Evolutionary conservation across 257 asterid genomes (phyloP), one percentile per base, ranked within the genome.

Genomic region (Linaria vulgaris): DNA sequence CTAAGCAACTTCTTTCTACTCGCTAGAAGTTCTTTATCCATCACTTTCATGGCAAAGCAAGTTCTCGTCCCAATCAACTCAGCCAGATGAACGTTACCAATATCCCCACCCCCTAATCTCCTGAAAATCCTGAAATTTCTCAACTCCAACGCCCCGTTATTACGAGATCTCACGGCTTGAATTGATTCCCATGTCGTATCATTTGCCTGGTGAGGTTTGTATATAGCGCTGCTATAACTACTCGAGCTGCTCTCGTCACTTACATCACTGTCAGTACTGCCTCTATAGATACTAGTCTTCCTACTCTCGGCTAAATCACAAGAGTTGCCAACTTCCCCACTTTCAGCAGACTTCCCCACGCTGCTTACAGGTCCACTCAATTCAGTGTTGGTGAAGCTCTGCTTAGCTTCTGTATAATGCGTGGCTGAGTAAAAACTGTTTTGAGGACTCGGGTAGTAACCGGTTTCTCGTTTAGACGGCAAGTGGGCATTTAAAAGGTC

Each of bases 11-110:
- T 83, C 78, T 83, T 80, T 60, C 90, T 61, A 68, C 85, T 72
- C 24, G 69, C 90, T 64, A 83, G 58, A 66, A 79, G 70, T 41
- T 78, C 76, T 78, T 83, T 83, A 56, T 83, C 78, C 90, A 83
- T 83, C 74, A 83, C 87, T 76, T 83, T 83, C 87, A 83, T 78
- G 56, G 90, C 90, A 83, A 83, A 83, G 74, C 69, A 76, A 71
- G 76, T 66, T 72, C 75, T 74, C 15, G 87, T 80, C 25, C 90
- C 90, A n/a, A 75, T 68, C 73, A 83, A 70, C 68, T 80, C 90
- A 5, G 87, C 67, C 52, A 83, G 74, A 74, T 80, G 78, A 51
- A 83, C 90, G 49, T 73, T 78, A 9, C 90, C 90, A 16, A 83
- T 83, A 67, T 83, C 90, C 27, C 90, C 90, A 78, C 85, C 60